Evolutionary conservation across 2,329 filamentous ascomycete species (phyloP).

Genomic region (Fusarium drepaniforme): DNA sequence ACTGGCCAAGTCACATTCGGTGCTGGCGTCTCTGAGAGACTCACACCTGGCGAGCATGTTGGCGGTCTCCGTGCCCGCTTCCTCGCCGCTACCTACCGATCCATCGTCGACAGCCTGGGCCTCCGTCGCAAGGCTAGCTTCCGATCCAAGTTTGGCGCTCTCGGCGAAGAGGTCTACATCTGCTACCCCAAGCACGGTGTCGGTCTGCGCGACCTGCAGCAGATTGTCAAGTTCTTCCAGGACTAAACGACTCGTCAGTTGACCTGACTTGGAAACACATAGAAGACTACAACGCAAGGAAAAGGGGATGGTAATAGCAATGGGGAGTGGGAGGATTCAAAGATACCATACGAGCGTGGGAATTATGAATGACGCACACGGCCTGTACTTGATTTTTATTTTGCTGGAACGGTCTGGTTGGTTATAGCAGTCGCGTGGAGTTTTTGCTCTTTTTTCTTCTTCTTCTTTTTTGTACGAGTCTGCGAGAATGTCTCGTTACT

Average conservation of each 20-base stretch:
- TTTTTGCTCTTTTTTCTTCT: not conserved
- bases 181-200: constrained; percentile 90
- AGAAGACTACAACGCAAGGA: not conserved
- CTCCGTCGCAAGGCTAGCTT: constrained; percentile 90
- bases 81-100: constrained; percentile 84
- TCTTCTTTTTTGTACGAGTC: constrained; percentile 13
- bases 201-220: constrained; percentile 83
- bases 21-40: constrained; percentile 79
- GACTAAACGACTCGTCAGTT: constrained; percentile 60
- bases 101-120: constrained; percentile 84
- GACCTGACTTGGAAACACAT: not conserved
- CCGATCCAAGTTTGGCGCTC: constrained; percentile 88
- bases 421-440: constrained; percentile 10
- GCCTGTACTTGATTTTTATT: constrained; percentile 12
- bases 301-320: constrained; percentile 4
- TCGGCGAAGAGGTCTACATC: constrained; percentile 88
- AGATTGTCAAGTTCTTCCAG: constrained; percentile 92
- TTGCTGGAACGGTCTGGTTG: not conserved
- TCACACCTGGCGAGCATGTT: constrained; percentile 85
- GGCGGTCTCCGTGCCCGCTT: constrained; percentile 85
- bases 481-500: constrained; percentile 26
- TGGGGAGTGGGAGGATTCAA: not conserved
- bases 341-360: constrained; percentile 30
- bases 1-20: constrained; percentile 82
- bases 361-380: constrained; percentile 18